Evolutionary conservation across 169 alveolate species (phyloP).

Genomic region (Plasmodium blacklocki): DNA sequence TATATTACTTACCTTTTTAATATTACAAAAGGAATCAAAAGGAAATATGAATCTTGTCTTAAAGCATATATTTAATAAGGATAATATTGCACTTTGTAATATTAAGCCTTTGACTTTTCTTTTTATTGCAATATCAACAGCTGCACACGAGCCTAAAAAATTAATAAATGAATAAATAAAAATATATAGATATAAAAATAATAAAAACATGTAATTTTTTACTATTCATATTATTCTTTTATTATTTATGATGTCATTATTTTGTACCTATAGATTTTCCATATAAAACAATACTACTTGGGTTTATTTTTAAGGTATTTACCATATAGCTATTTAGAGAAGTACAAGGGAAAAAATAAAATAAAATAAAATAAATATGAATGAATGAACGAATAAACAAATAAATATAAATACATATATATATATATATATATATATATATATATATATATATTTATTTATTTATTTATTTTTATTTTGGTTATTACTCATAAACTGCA

Average conservation of each 20-base stretch:
- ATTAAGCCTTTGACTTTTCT: slow-evolving; percentile 69
- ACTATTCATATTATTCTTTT: neutral
- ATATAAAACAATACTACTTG: slow-evolving; percentile 53
- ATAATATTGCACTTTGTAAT: slow-evolving; percentile 70
- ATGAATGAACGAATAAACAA: neutral
- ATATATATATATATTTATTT: too few species aligned
- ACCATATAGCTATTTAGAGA: slow-evolving; percentile 62
- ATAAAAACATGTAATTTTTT: slow-evolving; percentile 2
- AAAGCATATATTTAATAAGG: slow-evolving; percentile 68
- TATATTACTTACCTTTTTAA: slow-evolving; percentile 32
- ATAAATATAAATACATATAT: neutral
- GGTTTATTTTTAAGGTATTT: slow-evolving; percentile 39
- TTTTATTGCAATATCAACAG: slow-evolving; percentile 45
- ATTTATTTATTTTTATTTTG: too few species aligned
- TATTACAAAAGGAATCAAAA: slow-evolving; percentile 71
- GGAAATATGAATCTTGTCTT: slow-evolving; percentile 68
- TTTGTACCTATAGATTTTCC: slow-evolving; percentile 74
- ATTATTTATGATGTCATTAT: slow-evolving; percentile 2
- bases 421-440: too few species aligned
- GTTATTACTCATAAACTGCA: slow-evolving; percentile 60
- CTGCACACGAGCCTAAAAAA: slow-evolving; percentile 74
- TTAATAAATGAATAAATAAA: neutral
- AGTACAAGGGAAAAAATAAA: neutral
- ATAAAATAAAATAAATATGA: neutral
- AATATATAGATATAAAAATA: too few species aligned